Base-by-base conservation (phyloP, 805 yeast species). In the Saccharomycopsis guyanensis region DNA sequence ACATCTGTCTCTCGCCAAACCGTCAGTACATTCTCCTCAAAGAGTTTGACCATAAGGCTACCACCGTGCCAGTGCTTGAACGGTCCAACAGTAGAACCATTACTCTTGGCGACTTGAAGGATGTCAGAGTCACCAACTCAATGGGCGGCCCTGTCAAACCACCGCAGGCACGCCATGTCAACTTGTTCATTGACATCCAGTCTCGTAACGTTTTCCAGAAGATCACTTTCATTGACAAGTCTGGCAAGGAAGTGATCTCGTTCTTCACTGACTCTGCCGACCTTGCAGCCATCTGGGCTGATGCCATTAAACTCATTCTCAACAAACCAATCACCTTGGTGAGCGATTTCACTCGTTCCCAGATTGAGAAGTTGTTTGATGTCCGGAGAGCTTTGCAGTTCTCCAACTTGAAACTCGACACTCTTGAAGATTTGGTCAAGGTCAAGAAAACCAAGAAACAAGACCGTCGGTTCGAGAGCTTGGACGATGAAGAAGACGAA, bases 201-300 rank as follows among this genome's bases (percentile, higher is more conserved):
- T 78, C 84, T 4, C 73, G 82, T 45, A 76, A 63, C 55, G 72
- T 64, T 16, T 76, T 77, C 55, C 79, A 77, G 42, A 78, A 72
- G 56, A 76, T 82, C 43, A 66, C 75, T 0, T 59, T 82, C 16
- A 50, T 70, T 10, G 77, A 69, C 54, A 57, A 70, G 55, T 57
- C 62, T 32, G 63, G 63, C 31, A 69, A 70, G 36, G 57, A 64
- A 16, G 53, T 78, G 8, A 68, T 85, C 46, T 60, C 70, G n/a
- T 81, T 85, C 55, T 85, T 72, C 58, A 75, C 85, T 12, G 89
- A 83, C 49, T 80, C 86, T 1, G 73, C 74, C 52, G 86, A 81
- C 40, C 72, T 76, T 41, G 77, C 82, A 37, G 76, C 74, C 45
- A 75, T 80, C 5, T 86, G 94, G 94, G 65, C 82, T 31, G 95